These are phyloP conservation scores for Thymus mandschuricus DNA, from an alignment of 257 asterid species.

Conservation along the genomic window DNA sequence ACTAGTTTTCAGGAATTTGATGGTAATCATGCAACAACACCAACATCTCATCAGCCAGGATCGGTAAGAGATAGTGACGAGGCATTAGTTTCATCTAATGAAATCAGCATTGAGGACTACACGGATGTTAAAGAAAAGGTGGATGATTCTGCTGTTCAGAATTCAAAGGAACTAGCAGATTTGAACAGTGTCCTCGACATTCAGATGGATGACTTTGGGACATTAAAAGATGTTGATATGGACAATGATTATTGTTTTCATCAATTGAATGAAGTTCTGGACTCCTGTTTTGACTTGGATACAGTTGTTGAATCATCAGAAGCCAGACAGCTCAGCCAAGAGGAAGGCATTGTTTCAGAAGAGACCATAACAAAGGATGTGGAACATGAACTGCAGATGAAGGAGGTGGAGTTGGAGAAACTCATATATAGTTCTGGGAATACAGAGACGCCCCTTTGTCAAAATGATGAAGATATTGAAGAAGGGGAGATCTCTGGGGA, in stretches of 20 bases:
- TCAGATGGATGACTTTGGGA: slow-evolving; percentile 41
- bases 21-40: slow-evolving; percentile 30
- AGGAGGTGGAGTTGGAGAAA: slow-evolving; percentile 76
- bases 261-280: slow-evolving; percentile 51
- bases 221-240: slow-evolving; percentile 32
- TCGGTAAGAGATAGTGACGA: slow-evolving; percentile 27
- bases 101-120: slow-evolving; percentile 29
- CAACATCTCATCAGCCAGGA: slow-evolving; percentile 27
- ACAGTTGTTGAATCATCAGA: slow-evolving; percentile 42
- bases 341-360: slow-evolving; percentile 33
- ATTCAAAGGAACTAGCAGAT: slow-evolving; percentile 34
- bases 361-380: slow-evolving; percentile 38
- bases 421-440: slow-evolving; percentile 48
- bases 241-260: slow-evolving; percentile 34
- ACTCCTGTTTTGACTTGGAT: slow-evolving; percentile 50
- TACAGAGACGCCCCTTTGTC: slow-evolving; percentile 38
- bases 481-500: slow-evolving; percentile 83
- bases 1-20: slow-evolving; percentile 17
- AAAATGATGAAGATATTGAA: slow-evolving; percentile 57
- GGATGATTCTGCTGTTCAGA: slow-evolving; percentile 33
- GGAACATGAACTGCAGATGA: slow-evolving; percentile 60
- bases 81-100: slow-evolving; percentile 34
- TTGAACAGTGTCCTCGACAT: slow-evolving; percentile 22
- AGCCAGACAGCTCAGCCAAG: slow-evolving; percentile 34
- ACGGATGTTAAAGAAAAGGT: slow-evolving; percentile 34